A percentile compares a stretch with the other conserved stretches of the same genome.
These are phyloP conservation scores for Claviceps citrina DNA, from an alignment of 2,329 filamentous ascomycete genomes.

Conservation along the genomic window DNA sequence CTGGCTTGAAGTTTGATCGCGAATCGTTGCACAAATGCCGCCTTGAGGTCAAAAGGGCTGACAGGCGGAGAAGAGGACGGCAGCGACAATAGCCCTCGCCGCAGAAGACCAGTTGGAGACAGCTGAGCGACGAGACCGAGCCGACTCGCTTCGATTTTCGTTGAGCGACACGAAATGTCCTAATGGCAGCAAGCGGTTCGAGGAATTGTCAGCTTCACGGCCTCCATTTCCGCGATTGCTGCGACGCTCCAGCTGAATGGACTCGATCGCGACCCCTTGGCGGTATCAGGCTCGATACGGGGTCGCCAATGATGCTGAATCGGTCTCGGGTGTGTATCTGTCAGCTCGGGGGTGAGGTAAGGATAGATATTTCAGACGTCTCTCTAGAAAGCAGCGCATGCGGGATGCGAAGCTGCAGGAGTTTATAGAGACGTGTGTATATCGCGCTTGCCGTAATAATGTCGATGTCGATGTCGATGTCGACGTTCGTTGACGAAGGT, in stretches of 20 bases:
- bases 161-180: not conserved
- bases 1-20: slow-evolving; percentile 6
- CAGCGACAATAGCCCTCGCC: slow-evolving; percentile 7
- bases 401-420: not conserved
- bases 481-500: slow-evolving; percentile 3
- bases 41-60: not conserved
- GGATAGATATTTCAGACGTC: not conserved
- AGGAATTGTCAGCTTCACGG: slow-evolving; percentile 13
- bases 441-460: not conserved
- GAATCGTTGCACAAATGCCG: slow-evolving; percentile 2
- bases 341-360: not conserved
- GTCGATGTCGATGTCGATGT: slow-evolving; percentile 1
- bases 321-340: not conserved
- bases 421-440: not conserved
- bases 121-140: slow-evolving; percentile 9
- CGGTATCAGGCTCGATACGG: not conserved
- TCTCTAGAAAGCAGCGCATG: not conserved
- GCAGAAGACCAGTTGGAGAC: not conserved
- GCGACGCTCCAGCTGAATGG: slow-evolving; percentile 6
- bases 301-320: not conserved
- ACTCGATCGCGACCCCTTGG: not conserved
- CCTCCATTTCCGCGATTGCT: slow-evolving; percentile 25
- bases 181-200: slow-evolving; percentile 9
- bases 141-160: slow-evolving; percentile 4
- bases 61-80: slow-evolving; percentile 6